Conservation (phyloP, 257 asterid genomes). For the Solanum boliviense region DNA sequence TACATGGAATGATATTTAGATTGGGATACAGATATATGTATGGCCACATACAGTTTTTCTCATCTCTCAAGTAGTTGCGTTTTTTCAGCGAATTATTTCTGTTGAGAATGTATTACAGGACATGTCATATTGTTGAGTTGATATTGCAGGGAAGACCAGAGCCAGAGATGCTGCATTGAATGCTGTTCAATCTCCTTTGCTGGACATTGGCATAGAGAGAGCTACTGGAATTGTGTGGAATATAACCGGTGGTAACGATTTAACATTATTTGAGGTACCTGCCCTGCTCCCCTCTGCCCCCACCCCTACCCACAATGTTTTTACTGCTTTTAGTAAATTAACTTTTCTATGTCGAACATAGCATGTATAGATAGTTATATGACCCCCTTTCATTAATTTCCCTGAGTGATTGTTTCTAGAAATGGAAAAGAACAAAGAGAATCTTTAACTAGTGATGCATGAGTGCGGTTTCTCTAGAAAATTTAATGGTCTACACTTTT, state of each 20-base stretch:
- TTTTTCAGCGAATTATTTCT: not conserved
- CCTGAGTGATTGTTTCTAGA: not conserved
- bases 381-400: not conserved
- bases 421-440: not conserved
- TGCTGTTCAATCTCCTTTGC: slow-evolving; percentile 85
- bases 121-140: not conserved
- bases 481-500: not conserved
- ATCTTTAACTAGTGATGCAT: not conserved
- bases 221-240: slow-evolving; percentile 99
- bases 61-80: not conserved
- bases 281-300: not conserved
- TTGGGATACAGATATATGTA: not conserved
- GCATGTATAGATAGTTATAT: not conserved
- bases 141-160: slow-evolving; percentile 68
- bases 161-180: slow-evolving; percentile 95
- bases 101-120: not conserved
- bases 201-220: slow-evolving; percentile 87
- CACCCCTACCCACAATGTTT: not conserved
- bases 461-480: not conserved
- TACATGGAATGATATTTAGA: not conserved
- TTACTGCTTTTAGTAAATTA: not conserved
- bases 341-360: not conserved
- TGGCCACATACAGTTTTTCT: not conserved
- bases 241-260: slow-evolving; percentile 88
- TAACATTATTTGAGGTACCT: slow-evolving; percentile 83